Evolutionary conservation across 2,329 filamentous ascomycete species (phyloP), one percentile per base, ranked within the genome.

Genomic region (Neofusicoccum kwambonambiense): DNA sequence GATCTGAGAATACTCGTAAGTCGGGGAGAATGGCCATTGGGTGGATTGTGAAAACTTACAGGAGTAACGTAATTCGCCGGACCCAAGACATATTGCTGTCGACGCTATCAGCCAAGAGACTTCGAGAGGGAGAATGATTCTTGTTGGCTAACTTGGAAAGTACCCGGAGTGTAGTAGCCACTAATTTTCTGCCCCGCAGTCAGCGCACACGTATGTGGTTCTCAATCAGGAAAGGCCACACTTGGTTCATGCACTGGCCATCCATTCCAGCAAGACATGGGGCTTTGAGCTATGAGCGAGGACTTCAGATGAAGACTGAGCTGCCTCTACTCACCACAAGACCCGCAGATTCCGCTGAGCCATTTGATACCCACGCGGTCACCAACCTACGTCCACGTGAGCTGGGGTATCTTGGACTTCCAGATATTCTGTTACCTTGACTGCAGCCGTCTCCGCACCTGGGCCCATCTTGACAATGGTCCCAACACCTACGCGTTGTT

Each of bases 341-440:
- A 66, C 54, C 73, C 82, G 72, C 87, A 90, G 31, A 84, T 83
- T 37, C 77, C 82, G 15, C 84, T 78, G 65, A 89, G 78, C 87
- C 87, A 90, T 75, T 91, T 91, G 72, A 91, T 85, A 13, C 89
- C 89, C 8, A 91, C 89, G 7, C 88, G 81, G 69, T 90, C 85
- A 4, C 88, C 88, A n/a, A 90, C 19, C 61, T 64, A 39, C n/a
- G 8, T 7, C 5, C 1, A n/a, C 34, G n/a, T 64, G 17, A 56
- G 50, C 17, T n/a, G 19, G n/a, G 15, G 7, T 15, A 15, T 31
- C 7, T 12, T 3, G 19, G 1, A 6, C 27, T 9, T 39, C 3
- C 12, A 37, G 17, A 3, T 13, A 8, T 8, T 9, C 4, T 12
- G 39, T 52, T 44, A 58, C 71, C 69, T 88, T 88, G 41, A 90